Evolutionary conservation across 1,284 basidiomycete species (phyloP), one percentile per base, ranked within the genome.

Genomic region (Agroathelia rolfsii): DNA sequence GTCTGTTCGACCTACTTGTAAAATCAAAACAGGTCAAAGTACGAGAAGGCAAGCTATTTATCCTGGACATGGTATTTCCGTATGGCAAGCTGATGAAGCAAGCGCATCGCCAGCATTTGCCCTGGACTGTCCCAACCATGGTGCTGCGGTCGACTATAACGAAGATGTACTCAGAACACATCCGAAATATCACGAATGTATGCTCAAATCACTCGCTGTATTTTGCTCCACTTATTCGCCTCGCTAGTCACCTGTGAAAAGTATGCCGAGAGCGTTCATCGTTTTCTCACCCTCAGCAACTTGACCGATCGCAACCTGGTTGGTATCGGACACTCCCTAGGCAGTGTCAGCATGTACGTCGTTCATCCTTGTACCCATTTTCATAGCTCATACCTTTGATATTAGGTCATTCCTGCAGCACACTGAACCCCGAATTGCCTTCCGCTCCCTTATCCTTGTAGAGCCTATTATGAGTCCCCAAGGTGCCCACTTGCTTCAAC

Each of bases 301-400:
- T 76, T 76, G 48, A 43, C 44, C 20, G 47, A 44, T 8, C 52
- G 69, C 36, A 69, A 60, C 25, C 50, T 77, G 5, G 55, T 75
- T 20, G 74, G 73, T 4, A 61, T 77, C 13, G 74, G 73, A 1
- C 75, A 77, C 49, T 76, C 74, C 1, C 50, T 77, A 17, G 74
- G 75, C n/a, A 74, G 63, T 24, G 70, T 73, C 37, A 57, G 66
- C 17, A 65, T 76, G 73, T 75, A 43, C 38, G 65, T 62, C 21
- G 20, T 24, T 27, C 19, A 12, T 16, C n/a, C 26, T n/a, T n/a
- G 12, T 21, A 11, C n/a, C 15, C 14, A 26, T 19, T 18, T 23
- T 40, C 16, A 5, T 35, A 39, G 14, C 26, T 49, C 13, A 17
- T 26, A 44, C 49, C 37, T 10, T 45, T 35, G n/a, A 22, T 9